phyloP scores from a whole-genome alignment of 352 stramenopile species.

The Phytophthora rubi region DNA sequence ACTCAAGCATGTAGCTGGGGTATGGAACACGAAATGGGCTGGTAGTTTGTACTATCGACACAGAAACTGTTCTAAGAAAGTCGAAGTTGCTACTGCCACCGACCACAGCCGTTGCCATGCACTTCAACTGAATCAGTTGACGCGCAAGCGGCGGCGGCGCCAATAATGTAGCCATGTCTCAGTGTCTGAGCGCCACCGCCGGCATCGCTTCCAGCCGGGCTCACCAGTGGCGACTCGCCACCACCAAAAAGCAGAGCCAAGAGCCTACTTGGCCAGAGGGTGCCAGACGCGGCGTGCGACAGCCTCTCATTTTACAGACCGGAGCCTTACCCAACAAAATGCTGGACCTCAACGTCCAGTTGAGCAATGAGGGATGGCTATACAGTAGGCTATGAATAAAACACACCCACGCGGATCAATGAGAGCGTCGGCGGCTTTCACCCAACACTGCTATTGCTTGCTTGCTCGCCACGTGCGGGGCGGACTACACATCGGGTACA shows the following conservation, averaged over 20 bases:
- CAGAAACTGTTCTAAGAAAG: background rate
- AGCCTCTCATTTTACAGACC: conserved; percentile 11
- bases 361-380: conserved; percentile 13
- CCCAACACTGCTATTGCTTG: conserved; percentile 10
- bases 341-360: conserved; percentile 18
- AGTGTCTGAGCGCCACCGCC: conserved; percentile 6
- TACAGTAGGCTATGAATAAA: too few relatives aligned
- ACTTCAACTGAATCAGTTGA: conserved; percentile 13
- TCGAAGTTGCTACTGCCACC: conserved; percentile 6
- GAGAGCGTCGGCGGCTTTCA: background rate
- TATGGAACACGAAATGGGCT: conserved; percentile 13
- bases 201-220: background rate
- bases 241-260: conserved; percentile 13
- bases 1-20: conserved; percentile 7
- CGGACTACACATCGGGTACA: background rate
- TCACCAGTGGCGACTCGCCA: background rate
- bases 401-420: too few relatives aligned
- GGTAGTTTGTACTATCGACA: conserved; percentile 1
- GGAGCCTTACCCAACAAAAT: conserved; percentile 13
- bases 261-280: conserved; percentile 1
- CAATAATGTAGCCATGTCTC: background rate
- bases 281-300: conserved; percentile 15
- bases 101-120: background rate
- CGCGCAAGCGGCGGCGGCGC: background rate
- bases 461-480: background rate